Evolutionary conservation across 495 filamentous ascomycete species (phyloP), one percentile per base, ranked within the genome.

Genomic region (Talaromyces adpressus): DNA sequence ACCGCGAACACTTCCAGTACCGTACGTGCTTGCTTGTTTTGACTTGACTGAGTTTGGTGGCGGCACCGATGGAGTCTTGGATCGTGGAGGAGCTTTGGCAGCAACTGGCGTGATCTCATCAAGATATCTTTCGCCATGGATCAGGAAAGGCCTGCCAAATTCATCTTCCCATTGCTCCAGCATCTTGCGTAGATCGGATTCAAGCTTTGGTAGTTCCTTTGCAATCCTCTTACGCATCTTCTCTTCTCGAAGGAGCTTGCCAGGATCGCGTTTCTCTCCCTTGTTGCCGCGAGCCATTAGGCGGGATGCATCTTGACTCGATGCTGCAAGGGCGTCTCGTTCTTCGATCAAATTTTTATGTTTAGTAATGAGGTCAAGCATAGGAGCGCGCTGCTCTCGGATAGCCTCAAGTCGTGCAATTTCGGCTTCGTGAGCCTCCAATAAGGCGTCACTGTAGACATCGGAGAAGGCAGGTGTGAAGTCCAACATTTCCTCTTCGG

Each of bases 181-280:
- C 51, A 83, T 80, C 68, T 88, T 95, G 64, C 83, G 86, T 49
- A 99, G 79, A 9, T 98, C 92, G 0, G 81, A 80, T 60, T 92
- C 89, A 16, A 99, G 80, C 74, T 94, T 98, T 6, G 94, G 94
- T 51, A 99, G 80, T 66, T 99, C 94, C 75, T 97, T 97, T 16
- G 91, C 82, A 63, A 98, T 96, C 27, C 92, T 81, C 83, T 98
- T 99, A 47, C 94, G 85, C 91, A 97, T 94, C 82, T 97, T 98
- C 78, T 99, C 94, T 71, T 99, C 94, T 25, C 94, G 84, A 30
- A 99, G 78, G n/a, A 99, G 81, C 73, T 95, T 91, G 29, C 91
- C 92, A 0, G 94, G 94, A 73, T 99, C 94, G 68, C 94, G 89
- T 69, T 85, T 87, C 73, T 97, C 92, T 57, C 92, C 90, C 75